phyloP scores from a whole-genome alignment of 768 basidiomycete genomes.

The Scleroderma bovista region DNA sequence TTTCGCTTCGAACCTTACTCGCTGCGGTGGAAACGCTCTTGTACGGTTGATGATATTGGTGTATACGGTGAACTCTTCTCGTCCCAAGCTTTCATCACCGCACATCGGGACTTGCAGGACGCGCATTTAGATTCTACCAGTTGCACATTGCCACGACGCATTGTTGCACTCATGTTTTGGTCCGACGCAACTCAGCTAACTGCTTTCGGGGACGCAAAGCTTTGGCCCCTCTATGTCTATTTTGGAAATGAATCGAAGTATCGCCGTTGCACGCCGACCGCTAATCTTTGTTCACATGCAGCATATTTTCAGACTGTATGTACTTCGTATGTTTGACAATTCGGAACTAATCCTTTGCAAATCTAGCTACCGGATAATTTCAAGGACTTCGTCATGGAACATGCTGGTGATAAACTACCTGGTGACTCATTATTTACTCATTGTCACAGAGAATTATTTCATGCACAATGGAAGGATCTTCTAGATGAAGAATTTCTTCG shows the following conservation, averaged over 20 bases:
- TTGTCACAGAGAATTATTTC: slow-evolving; percentile 11
- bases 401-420: neutral
- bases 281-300: slow-evolving; percentile 4
- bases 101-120: no score
- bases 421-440: slow-evolving; percentile 3
- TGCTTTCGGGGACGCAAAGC: no score
- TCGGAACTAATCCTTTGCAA: neutral
- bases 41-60: no score
- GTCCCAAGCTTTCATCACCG: no score
- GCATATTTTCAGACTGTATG: slow-evolving; percentile 10
- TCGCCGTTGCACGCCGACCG: slow-evolving; percentile 9
- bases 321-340: neutral
- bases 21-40: no score
- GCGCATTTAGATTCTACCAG: neutral
- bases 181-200: no score
- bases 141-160: slow-evolving; percentile 10
- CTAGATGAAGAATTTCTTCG: no score
- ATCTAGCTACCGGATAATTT: slow-evolving; percentile 8
- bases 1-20: no score
- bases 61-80: no score
- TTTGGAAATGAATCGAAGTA: slow-evolving; percentile 24
- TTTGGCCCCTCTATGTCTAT: slow-evolving; percentile 23
- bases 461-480: slow-evolving; percentile 2
- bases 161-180: slow-evolving; percentile 18
- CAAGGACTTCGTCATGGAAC: no score